Percentiles rank a stretch among this genome's conserved stretches.
Evolutionary conservation across 805 yeast species (phyloP).

Genomic region (Schwanniomyces pseudopolymorphus): DNA sequence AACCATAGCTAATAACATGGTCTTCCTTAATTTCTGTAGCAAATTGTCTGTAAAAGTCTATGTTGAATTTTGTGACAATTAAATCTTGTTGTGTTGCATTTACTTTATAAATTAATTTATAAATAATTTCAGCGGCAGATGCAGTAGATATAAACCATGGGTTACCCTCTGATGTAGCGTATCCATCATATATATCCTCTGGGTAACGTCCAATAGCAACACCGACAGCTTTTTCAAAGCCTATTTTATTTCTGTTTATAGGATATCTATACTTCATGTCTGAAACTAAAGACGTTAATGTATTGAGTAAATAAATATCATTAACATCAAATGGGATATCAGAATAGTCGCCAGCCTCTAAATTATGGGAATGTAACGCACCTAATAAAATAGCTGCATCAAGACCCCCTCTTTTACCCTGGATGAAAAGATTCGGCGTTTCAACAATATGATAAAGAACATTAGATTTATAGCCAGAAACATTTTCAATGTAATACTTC

Average conservation of each 20-base stretch:
- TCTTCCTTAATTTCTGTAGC: conserved; percentile 24
- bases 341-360: conserved; percentile 31
- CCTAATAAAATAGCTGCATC: conserved; percentile 75
- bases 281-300: conserved; percentile 58
- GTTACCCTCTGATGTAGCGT: conserved; percentile 71
- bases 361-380: conserved; percentile 46
- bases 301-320: conserved; percentile 57
- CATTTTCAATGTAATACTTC: conserved; percentile 36
- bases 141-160: conserved; percentile 90
- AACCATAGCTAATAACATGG: conserved; percentile 32
- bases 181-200: conserved; percentile 85
- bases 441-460: conserved; percentile 60
- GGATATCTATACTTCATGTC: conserved; percentile 79
- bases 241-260: conserved; percentile 51
- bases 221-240: conserved; percentile 37
- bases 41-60: conserved; percentile 34
- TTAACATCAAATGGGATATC: conserved; percentile 63
- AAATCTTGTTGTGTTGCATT: conserved; percentile 42
- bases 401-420: conserved; percentile 61
- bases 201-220: conserved; percentile 90
- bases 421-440: conserved; percentile 50
- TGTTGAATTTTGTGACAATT: conserved; percentile 29
- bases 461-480: conserved; percentile 38
- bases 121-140: conserved; percentile 63
- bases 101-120: conserved; percentile 50